Evolutionary conservation across 208 protist species (phyloP).

Genomic region (Crithidia fasciculata): DNA sequence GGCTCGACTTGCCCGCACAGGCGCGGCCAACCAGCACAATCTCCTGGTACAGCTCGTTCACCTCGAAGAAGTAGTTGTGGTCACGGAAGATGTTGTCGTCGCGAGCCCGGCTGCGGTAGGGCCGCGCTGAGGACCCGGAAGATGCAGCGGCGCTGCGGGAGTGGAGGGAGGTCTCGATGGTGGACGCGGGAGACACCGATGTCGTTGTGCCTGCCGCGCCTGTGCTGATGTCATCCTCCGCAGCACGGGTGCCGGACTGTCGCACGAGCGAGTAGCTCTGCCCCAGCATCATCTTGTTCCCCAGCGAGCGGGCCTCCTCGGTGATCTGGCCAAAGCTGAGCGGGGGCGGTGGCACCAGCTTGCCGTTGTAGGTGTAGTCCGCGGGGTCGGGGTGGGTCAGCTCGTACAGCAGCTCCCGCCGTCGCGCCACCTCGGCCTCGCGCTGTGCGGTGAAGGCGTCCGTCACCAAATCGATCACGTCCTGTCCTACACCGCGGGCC

Average conservation of each 20-base stretch:
- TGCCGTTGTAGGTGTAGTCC: slow-evolving; percentile 88
- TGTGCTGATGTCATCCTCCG: slow-evolving; percentile 30
- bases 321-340: slow-evolving; percentile 86
- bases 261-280: slow-evolving; percentile 82
- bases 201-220: neutral
- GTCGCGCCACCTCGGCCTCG: slow-evolving; percentile 54
- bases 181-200: slow-evolving; percentile 19
- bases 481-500: slow-evolving; percentile 64
- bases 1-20: slow-evolving; percentile 86
- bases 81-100: slow-evolving; percentile 77
- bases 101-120: slow-evolving; percentile 44
- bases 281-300: slow-evolving; percentile 72
- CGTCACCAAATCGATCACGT: slow-evolving; percentile 89
- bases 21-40: slow-evolving; percentile 86
- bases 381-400: slow-evolving; percentile 81
- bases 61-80: slow-evolving; percentile 92
- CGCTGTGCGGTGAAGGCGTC: slow-evolving; percentile 79
- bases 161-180: slow-evolving; percentile 21
- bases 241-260: slow-evolving; percentile 60
- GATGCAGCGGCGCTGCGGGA: neutral
- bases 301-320: slow-evolving; percentile 64
- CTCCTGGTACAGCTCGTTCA: slow-evolving; percentile 92
- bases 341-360: slow-evolving; percentile 87
- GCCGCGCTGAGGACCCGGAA: neutral
- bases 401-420: slow-evolving; percentile 81